A percentile compares a stretch with the other conserved stretches of the same genome.
phyloP scores from a whole-genome alignment of 169 alveolate species.

The Babesia caballi region DNA sequence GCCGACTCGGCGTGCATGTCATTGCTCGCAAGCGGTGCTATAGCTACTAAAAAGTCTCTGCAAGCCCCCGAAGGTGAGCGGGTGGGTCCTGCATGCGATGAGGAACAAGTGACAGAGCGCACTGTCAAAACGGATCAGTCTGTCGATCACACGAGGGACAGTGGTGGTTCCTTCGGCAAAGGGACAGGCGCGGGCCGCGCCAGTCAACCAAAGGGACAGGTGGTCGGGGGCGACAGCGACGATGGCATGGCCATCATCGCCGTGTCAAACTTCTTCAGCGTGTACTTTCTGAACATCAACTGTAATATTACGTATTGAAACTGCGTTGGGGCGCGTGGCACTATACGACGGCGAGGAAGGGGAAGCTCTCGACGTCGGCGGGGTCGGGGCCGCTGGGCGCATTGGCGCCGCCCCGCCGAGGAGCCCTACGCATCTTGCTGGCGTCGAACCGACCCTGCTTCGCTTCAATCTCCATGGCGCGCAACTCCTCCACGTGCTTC shows the following conservation, averaged over 20 bases:
- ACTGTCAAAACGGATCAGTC: no score
- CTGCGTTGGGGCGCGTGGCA: background rate
- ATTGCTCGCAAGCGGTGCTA: background rate
- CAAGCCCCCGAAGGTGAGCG: no score
- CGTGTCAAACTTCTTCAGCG: slow-evolving; percentile 10
- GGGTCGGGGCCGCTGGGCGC: background rate
- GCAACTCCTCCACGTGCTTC: slow-evolving; percentile 24
- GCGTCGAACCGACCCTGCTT: slow-evolving; percentile 33
- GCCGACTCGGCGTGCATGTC: background rate
- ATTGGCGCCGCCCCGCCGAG: background rate
- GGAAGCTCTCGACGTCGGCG: background rate
- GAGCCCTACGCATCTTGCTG: background rate
- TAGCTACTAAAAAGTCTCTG: background rate
- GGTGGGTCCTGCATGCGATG: no score
- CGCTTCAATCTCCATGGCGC: slow-evolving; percentile 40
- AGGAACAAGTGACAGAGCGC: no score
- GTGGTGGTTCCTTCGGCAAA: no score
- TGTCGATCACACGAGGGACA: no score
- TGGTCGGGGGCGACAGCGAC: background rate
- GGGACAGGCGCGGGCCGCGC: no score
- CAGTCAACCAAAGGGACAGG: no score
- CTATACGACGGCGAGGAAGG: background rate
- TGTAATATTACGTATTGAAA: background rate
- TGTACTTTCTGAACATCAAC: background rate
- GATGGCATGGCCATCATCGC: background rate